Evolutionary conservation across 805 yeast genomes (phyloP), one percentile per base, ranked within the genome.

Genomic region (Lachancea dasiensis): DNA sequence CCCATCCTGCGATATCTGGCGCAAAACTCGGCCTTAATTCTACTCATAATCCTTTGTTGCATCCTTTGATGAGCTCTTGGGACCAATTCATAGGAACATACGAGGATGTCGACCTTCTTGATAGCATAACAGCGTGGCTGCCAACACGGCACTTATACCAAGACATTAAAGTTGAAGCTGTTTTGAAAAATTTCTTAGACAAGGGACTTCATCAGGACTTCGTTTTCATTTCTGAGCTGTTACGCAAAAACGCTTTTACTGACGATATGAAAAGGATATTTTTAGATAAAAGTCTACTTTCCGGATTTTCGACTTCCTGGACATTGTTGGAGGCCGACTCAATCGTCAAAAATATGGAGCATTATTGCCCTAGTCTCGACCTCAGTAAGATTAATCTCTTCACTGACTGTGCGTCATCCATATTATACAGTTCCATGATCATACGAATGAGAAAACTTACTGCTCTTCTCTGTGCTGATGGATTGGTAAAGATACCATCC

Each of bases 371-470:
- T 27, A n/a, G n/a, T n/a, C n/a, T n/a, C n/a, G n/a, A n/a, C n/a
- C n/a, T n/a, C n/a, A n/a, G n/a, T n/a, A n/a, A n/a, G n/a, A n/a
- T n/a, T n/a, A n/a, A n/a, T n/a, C n/a, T n/a, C n/a, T n/a, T n/a
- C n/a, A 11, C 21, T 4, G 25, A 9, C 14, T 16, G 17, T 13
- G 25, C 17, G 17, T 9, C 21, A n/a, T 7, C 10, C 6, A 4
- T 30, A 16, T 17, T 30, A n/a, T 25, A 25, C 17, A 20, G 11
- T 11, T 30, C 33, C 15, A 30, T 30, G 33, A 30, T 25, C 13
- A 25, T 30, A n/a, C 23, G 33, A 11, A 30, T 30, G 33, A 30
- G 33, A 17, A 30, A 25, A 30, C 10, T 30, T n/a, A 17, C 25
- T 19, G 33, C 25, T 20, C 17, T 30, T 6, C 23, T 30, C 11